Evolutionary conservation across 164 flowering plant species (phyloP).

Genomic region (Warburgia ugandensis): DNA sequence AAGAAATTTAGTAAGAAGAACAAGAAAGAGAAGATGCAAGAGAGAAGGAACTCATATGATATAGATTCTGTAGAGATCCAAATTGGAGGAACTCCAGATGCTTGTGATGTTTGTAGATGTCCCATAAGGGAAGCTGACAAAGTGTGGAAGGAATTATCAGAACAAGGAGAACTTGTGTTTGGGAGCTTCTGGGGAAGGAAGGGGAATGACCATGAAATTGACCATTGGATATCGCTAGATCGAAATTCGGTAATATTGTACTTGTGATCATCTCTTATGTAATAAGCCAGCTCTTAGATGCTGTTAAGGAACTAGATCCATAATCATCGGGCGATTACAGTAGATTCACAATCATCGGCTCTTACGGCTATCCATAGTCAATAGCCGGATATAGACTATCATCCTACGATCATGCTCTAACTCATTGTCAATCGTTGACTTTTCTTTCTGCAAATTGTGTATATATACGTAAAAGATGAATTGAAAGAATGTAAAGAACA

Average conservation of each 20-base stretch:
- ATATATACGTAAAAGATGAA: too few species aligned
- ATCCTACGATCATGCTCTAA: too few species aligned
- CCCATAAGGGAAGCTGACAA: constrained; percentile 47
- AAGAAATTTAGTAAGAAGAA: constrained; percentile 27
- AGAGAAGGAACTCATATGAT: constrained; percentile 5
- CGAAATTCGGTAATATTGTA: too few species aligned
- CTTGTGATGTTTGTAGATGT: constrained; percentile 12
- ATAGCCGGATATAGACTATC: too few species aligned
- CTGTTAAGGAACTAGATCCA: too few species aligned
- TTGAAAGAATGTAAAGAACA: too few species aligned
- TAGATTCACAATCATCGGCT: too few species aligned
- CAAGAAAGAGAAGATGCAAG: not conserved
- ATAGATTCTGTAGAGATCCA: constrained; percentile 6
- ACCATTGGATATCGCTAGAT: constrained; percentile 3
- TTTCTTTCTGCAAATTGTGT: too few species aligned
- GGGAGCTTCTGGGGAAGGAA: constrained; percentile 73
- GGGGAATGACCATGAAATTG: constrained; percentile 8
- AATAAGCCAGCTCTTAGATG: too few species aligned
- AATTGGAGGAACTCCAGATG: constrained; percentile 10
- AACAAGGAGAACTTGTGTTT: constrained; percentile 53
- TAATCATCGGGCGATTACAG: too few species aligned
- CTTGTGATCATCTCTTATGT: not conserved
- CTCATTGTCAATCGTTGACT: too few species aligned
- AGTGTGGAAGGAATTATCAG: constrained; percentile 41
- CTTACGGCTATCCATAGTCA: too few species aligned